phyloP scores from a whole-genome alignment of 139 green algal genomes.

The Eudorina sp. region DNA sequence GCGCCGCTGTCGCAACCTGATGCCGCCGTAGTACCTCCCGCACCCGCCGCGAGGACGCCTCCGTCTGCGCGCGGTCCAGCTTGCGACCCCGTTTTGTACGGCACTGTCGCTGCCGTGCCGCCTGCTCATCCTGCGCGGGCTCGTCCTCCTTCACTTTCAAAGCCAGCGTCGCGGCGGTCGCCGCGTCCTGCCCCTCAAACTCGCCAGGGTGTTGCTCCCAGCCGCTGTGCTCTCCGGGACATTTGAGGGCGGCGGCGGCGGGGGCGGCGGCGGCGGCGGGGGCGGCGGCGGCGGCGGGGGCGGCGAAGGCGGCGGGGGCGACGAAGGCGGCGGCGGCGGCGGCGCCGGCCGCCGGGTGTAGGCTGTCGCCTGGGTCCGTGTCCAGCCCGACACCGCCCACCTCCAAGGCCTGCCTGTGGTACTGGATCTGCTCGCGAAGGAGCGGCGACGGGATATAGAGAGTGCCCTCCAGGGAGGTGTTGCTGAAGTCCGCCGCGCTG shows the following conservation, averaged over 20 bases:
- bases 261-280: neutral
- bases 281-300: neutral
- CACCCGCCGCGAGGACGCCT: neutral
- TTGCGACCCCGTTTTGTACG: slow-evolving; percentile 13
- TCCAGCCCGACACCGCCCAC: too few relatives aligned
- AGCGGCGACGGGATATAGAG: too few relatives aligned
- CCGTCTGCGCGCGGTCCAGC: neutral
- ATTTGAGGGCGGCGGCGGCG: neutral
- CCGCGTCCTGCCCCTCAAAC: neutral
- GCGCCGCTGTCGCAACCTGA: neutral
- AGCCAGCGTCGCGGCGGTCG: neutral
- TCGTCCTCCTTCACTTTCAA: neutral
- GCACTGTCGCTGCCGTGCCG: neutral
- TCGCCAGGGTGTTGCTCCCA: neutral
- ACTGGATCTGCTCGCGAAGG: too few relatives aligned
- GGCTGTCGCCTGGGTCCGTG: too few relatives aligned
- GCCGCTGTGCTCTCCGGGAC: neutral
- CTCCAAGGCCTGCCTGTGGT: too few relatives aligned
- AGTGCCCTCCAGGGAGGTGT: too few relatives aligned
- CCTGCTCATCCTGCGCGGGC: neutral
- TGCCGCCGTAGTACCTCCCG: neutral
- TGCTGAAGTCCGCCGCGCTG: neutral
- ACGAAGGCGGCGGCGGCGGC: neutral
- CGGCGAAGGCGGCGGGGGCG: neutral
- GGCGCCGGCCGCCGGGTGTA: neutral